These are phyloP conservation scores for Ophiocordyceps polyrhachis-furcata DNA, from an alignment of 2,329 filamentous ascomycete genomes.

Conservation along the genomic window DNA sequence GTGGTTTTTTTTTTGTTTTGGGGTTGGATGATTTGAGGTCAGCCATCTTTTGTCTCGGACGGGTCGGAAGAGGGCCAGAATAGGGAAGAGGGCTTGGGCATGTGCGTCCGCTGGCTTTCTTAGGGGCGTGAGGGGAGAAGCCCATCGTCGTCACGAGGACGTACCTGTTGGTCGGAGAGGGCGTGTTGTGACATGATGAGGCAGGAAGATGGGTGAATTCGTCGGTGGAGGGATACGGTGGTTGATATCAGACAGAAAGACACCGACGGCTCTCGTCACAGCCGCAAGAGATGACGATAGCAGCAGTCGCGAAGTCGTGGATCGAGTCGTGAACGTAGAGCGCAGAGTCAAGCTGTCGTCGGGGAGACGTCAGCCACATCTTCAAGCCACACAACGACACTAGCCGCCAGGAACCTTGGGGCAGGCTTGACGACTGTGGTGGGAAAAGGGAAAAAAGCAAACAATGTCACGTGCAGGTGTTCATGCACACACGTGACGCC, in stretches of 20 bases:
- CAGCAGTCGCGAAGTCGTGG: constrained; percentile 4
- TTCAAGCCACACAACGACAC: neutral
- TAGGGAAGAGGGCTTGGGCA: neutral
- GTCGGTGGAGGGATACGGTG: neutral
- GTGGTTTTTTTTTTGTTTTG: too few relatives aligned
- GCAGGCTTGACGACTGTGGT: neutral
- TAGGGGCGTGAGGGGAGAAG: too few relatives aligned
- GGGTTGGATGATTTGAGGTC: neutral
- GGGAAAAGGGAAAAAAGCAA: neutral
- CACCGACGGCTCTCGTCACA: neutral
- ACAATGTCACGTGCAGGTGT: neutral
- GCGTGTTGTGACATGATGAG: constrained; percentile 84
- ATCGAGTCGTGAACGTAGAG: constrained; percentile 12
- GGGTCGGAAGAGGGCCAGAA: neutral
- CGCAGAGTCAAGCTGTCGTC: neutral
- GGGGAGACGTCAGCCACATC: neutral
- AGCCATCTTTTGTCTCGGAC: neutral
- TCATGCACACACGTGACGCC: neutral
- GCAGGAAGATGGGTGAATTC: constrained; percentile 3
- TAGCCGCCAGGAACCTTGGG: neutral
- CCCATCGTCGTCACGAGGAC: constrained; percentile 2
- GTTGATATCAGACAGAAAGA: neutral
- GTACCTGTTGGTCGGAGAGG: constrained; percentile 93
- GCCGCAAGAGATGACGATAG: neutral
- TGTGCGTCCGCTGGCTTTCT: neutral